Percentiles rank a stretch among this genome's conserved stretches.
These are phyloP conservation scores for Brasilioporus rufonigricans DNA, from an alignment of 768 basidiomycete species.

Conservation along the genomic window DNA sequence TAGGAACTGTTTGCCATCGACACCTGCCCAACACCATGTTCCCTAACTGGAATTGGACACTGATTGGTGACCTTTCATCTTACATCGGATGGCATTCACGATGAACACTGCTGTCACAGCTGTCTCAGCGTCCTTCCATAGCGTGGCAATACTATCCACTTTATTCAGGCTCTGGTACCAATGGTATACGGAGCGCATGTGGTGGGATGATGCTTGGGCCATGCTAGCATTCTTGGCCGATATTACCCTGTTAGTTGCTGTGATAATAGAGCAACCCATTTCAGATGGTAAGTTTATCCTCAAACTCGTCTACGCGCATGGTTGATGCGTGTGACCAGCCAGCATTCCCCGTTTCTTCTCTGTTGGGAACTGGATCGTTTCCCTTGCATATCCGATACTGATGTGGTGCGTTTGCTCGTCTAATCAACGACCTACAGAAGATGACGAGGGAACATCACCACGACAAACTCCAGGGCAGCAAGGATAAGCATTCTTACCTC, in stretches of 20 bases:
- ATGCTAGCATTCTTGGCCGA: conserved; percentile 15
- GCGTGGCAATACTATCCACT: conserved; percentile 20
- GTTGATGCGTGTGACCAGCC: conserved; percentile 4
- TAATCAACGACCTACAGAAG: background rate
- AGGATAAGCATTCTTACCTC: conserved; percentile 26
- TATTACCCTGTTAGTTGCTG: conserved; percentile 1
- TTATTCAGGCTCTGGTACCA: conserved; percentile 24
- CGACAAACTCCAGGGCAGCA: conserved; percentile 14
- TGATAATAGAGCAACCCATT: conserved; percentile 9
- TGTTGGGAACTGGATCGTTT: conserved; percentile 11
- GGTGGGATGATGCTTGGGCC: conserved; percentile 29
- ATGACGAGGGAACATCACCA: background rate
- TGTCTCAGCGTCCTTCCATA: conserved; percentile 17
- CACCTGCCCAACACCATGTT: conserved; percentile 9
- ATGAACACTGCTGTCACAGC: conserved; percentile 7
- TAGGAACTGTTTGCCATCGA: background rate
- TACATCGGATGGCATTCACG: background rate
- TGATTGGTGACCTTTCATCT: conserved; percentile 11
- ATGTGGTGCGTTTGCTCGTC: conserved; percentile 10
- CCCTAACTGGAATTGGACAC: conserved; percentile 8
- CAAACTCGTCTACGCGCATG: background rate
- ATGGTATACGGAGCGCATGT: conserved; percentile 17
- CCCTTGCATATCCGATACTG: conserved; percentile 18
- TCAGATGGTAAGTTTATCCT: background rate
- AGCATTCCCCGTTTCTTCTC: conserved; percentile 2